A percentile compares a stretch with the other conserved stretches of the same genome.
These are phyloP conservation scores for Rhododendron henanense DNA, from an alignment of 148 eudicot species.

Conservation along the genomic window DNA sequence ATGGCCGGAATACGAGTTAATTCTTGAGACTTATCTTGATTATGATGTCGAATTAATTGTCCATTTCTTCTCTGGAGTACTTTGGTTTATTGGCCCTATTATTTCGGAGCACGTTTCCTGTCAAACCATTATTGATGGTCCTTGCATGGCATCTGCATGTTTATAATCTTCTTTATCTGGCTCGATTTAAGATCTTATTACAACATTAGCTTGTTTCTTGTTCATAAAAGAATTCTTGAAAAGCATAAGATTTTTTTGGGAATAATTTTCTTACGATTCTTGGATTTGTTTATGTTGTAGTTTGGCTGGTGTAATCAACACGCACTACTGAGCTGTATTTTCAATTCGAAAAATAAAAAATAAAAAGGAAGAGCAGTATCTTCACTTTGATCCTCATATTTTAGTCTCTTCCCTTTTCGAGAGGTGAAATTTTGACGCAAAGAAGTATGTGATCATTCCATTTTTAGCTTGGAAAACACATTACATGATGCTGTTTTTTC, in stretches of 20 bases:
- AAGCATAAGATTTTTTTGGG: background rate
- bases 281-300: background rate
- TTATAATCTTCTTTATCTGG: background rate
- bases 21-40: too few species aligned
- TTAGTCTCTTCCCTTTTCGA: background rate
- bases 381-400: background rate
- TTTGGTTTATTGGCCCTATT: background rate
- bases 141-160: background rate
- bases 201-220: background rate
- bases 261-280: background rate
- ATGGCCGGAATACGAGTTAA: too few species aligned
- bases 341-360: background rate
- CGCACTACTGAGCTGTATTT: background rate
- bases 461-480: background rate
- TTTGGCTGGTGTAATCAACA: background rate
- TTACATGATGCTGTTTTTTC: background rate
- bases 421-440: background rate
- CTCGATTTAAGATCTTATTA: background rate
- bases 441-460: background rate
- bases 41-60: too few species aligned
- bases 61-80: background rate
- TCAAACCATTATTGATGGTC: background rate
- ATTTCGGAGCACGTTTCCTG: background rate
- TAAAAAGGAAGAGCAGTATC: background rate
- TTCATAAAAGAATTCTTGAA: background rate